A percentile compares a stretch with the other conserved stretches of the same genome.
phyloP scores from a whole-genome alignment of 176 grass and related monocot species.

The Carex myosuroides region DNA sequence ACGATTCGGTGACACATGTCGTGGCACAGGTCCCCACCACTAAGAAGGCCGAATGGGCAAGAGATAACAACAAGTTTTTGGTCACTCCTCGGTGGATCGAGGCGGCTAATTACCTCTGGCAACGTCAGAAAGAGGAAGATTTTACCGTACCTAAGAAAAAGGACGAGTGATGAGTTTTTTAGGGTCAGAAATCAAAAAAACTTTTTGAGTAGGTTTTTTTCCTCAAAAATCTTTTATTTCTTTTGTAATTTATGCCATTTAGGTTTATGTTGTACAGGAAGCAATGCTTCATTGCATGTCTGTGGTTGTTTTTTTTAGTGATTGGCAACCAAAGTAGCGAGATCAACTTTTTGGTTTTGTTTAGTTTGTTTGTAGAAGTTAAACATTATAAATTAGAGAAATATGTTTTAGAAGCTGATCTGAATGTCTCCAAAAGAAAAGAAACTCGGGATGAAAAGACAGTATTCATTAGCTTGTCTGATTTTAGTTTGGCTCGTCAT shows the following conservation, averaged over 20 bases:
- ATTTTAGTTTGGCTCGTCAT: no score
- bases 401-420: background rate
- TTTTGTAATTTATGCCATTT: background rate
- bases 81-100: slow-evolving; percentile 30
- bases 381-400: background rate
- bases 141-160: background rate
- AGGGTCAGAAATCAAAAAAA: background rate
- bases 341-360: background rate
- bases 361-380: background rate
- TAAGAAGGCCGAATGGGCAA: slow-evolving; percentile 10
- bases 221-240: background rate
- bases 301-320: background rate
- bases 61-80: slow-evolving; percentile 50
- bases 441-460: no score
- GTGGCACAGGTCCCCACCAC: slow-evolving; percentile 43
- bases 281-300: background rate
- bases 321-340: background rate
- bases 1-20: slow-evolving; percentile 54
- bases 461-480: no score
- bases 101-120: slow-evolving; percentile 58
- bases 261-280: background rate
- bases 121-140: background rate
- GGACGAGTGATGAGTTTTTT: background rate
- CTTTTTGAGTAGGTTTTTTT: background rate
- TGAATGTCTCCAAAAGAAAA: background rate